A percentile compares a stretch with the other conserved stretches of the same genome.
Conservation (phyloP, 306 rosid genomes). For the Malus sieversii region DNA sequence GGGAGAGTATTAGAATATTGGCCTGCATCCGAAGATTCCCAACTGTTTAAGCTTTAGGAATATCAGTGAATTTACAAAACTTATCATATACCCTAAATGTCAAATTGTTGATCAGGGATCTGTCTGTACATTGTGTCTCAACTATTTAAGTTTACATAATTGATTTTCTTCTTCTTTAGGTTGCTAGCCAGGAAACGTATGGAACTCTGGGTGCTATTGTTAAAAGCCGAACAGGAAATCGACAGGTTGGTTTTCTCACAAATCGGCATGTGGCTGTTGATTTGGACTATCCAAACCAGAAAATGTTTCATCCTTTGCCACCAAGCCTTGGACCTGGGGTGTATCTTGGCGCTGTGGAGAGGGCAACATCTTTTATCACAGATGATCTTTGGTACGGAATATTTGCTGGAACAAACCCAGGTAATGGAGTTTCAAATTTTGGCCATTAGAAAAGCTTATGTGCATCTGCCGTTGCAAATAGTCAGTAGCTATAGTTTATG, state of each 20-base stretch:
- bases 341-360: conserved; percentile 97
- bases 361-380: conserved; percentile 97
- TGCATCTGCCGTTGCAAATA: not conserved
- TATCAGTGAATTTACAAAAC: not conserved
- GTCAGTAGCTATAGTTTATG: not conserved
- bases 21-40: not conserved
- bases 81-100: conserved; percentile 5
- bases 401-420: conserved; percentile 99
- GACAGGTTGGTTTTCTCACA: conserved; percentile 89
- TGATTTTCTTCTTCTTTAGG: conserved; percentile 47
- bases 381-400: conserved; percentile 97
- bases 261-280: conserved; percentile 99
- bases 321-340: conserved; percentile 99
- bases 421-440: conserved; percentile 37
- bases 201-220: conserved; percentile 99
- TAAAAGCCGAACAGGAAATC: conserved; percentile 82
- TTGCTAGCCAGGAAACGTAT: conserved; percentile 95
- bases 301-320: conserved; percentile 98
- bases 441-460: not conserved
- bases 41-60: not conserved
- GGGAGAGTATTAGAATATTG: not conserved
- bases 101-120: conserved; percentile 16
- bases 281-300: conserved; percentile 94
- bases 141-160: conserved; percentile 3
- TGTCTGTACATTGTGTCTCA: conserved; percentile 10